phyloP scores from a whole-genome alignment of 2,329 filamentous ascomycete species.

The Hypoxylon sp. region DNA sequence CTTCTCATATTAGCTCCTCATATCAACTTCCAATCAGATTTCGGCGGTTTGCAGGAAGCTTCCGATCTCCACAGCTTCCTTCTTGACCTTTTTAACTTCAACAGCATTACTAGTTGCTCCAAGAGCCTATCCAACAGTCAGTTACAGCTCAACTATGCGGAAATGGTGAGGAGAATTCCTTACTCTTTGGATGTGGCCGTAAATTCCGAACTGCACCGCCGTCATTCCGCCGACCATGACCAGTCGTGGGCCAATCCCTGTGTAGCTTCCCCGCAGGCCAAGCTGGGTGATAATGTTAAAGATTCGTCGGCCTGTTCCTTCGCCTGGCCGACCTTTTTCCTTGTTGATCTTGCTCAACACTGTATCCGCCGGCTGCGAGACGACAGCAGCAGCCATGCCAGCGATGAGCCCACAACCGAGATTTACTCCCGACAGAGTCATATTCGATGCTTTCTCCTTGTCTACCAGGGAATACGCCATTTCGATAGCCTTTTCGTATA shows the following conservation, averaged over 20 bases:
- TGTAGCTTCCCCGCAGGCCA: slow-evolving; percentile 40
- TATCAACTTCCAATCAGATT: slow-evolving; percentile 8
- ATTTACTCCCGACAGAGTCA: slow-evolving; percentile 37
- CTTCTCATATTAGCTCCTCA: no score
- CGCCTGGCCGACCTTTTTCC: slow-evolving; percentile 36
- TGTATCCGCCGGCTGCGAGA: slow-evolving; percentile 43
- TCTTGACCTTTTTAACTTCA: slow-evolving; percentile 19
- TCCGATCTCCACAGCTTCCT: slow-evolving; percentile 18
- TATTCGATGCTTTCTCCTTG: slow-evolving; percentile 36
- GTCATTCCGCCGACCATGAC: slow-evolving; percentile 44
- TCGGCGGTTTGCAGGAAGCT: slow-evolving; percentile 20
- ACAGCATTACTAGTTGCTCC: slow-evolving; percentile 22
- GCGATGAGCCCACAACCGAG: slow-evolving; percentile 40
- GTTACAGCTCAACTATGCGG: not conserved
- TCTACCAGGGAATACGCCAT: slow-evolving; percentile 35
- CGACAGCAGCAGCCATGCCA: slow-evolving; percentile 41
- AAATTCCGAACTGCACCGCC: slow-evolving; percentile 41
- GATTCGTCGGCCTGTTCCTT: slow-evolving; percentile 37
- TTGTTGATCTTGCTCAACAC: slow-evolving; percentile 44
- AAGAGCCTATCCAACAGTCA: slow-evolving; percentile 28
- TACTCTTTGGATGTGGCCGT: slow-evolving; percentile 42
- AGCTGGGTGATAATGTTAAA: slow-evolving; percentile 40
- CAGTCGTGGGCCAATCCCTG: slow-evolving; percentile 39
- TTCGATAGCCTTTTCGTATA: slow-evolving; percentile 41
- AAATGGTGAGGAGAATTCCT: not conserved